Percentiles rank a stretch among this genome's conserved stretches.
Evolutionary conservation across 179 eudicot species (phyloP).

Genomic region (Silene coronaria): DNA sequence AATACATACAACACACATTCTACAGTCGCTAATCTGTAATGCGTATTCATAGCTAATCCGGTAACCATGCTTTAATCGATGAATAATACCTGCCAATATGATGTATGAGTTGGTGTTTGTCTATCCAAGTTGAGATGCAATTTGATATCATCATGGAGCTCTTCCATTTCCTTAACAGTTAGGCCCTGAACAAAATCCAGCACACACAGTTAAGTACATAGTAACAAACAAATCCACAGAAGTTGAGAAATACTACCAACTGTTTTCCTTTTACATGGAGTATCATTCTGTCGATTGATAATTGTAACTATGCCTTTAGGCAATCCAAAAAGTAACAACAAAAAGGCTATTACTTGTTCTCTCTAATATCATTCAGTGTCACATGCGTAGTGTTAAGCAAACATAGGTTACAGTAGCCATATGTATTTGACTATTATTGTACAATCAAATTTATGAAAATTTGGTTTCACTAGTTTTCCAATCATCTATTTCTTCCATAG

Average conservation of each 20-base stretch:
- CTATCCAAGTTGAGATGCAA: conserved; percentile 86
- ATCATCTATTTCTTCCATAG: not conserved
- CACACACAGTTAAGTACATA: not conserved
- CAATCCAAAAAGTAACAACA: not conserved
- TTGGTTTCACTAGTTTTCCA: not conserved
- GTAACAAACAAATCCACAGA: not conserved
- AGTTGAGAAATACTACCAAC: not conserved
- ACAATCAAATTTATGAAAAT: not conserved
- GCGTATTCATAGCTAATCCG: too few relatives aligned
- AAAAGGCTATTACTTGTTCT: not conserved
- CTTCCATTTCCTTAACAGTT: conserved; percentile 92
- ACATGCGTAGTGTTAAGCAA: not conserved
- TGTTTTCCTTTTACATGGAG: not conserved
- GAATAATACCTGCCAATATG: conserved; percentile 71
- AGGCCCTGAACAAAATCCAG: conserved; percentile 49
- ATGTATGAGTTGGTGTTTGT: conserved; percentile 72
- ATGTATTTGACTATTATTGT: not conserved
- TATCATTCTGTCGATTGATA: not conserved
- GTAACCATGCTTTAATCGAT: not conserved
- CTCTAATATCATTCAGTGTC: not conserved
- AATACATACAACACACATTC: too few relatives aligned
- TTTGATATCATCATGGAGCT: conserved; percentile 85
- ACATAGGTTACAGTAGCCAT: not conserved
- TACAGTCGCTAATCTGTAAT: too few relatives aligned
- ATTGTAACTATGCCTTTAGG: not conserved